Conservation (phyloP, 1,284 basidiomycete species). For the Tremellales sp. region DNA sequence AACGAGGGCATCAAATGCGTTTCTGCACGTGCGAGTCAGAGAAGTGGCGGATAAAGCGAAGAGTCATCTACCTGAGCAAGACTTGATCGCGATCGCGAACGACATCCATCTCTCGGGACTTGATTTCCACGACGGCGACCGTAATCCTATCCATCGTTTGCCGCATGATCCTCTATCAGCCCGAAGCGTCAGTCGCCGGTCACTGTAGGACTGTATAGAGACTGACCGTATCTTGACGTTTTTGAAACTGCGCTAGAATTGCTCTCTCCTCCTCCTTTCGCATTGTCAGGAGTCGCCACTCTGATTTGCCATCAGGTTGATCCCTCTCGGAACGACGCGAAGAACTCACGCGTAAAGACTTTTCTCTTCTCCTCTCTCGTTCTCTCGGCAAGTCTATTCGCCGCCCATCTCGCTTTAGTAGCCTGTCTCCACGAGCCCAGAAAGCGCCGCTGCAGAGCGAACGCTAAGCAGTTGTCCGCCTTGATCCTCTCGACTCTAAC, state of each 20-base stretch:
- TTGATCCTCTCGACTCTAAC: too few species aligned
- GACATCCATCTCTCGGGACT: constrained; percentile 37
- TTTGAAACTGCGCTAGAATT: constrained; percentile 14
- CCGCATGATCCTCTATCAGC: constrained; percentile 13
- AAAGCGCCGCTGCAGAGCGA: constrained; percentile 35
- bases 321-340: neutral
- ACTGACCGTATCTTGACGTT: constrained; percentile 17
- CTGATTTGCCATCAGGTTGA: constrained; percentile 10
- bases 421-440: too few species aligned
- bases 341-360: constrained; percentile 20
- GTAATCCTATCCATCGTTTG: constrained; percentile 29
- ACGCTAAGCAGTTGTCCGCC: constrained; percentile 37
- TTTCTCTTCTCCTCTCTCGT: constrained; percentile 11
- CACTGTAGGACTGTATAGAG: neutral
- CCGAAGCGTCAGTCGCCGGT: neutral
- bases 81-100: constrained; percentile 21
- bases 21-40: constrained; percentile 1
- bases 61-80: constrained; percentile 11
- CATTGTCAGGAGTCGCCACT: constrained; percentile 12
- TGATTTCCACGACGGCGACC: constrained; percentile 35
- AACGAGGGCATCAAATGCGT: too few species aligned
- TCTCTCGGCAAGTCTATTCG: constrained; percentile 19
- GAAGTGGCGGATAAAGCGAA: neutral
- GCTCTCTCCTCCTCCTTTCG: constrained; percentile 1
- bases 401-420: too few species aligned